A percentile compares a stretch with the other conserved stretches of the same genome.
Evolutionary conservation across 116 monocot species (phyloP).

Genomic region (Cymodocea nodosa): DNA sequence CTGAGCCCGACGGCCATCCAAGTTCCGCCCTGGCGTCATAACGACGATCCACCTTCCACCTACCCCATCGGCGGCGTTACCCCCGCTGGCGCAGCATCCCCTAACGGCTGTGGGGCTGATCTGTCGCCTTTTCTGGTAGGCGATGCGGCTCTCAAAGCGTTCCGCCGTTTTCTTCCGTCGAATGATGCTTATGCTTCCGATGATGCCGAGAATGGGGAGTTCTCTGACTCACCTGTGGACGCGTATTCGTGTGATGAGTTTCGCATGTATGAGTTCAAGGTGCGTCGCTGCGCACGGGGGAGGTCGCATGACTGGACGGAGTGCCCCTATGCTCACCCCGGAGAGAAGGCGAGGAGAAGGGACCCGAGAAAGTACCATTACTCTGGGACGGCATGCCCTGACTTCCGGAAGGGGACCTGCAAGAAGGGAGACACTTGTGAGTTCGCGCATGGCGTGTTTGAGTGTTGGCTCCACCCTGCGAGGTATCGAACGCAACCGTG

Average conservation of each 20-base stretch:
- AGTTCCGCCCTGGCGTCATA: constrained; percentile 17
- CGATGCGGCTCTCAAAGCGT: constrained; percentile 6
- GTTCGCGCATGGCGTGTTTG: constrained; percentile 53
- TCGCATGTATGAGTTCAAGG: constrained; percentile 53
- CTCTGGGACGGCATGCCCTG: constrained; percentile 29
- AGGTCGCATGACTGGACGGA: constrained; percentile 49
- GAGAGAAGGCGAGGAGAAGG: constrained; percentile 43
- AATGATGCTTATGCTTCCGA: constrained; percentile 9
- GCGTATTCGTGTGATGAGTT: constrained; percentile 35
- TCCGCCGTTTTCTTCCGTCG: constrained; percentile 12
- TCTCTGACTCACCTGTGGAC: constrained; percentile 6
- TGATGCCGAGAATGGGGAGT: not conserved
- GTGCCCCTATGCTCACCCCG: constrained; percentile 40
- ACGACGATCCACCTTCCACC: constrained; percentile 12
- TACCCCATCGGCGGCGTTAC: constrained; percentile 7
- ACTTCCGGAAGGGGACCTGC: constrained; percentile 37
- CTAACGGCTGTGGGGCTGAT: not conserved
- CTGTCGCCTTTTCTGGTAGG: constrained; percentile 7
- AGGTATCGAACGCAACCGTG: constrained; percentile 58
- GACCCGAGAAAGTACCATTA: constrained; percentile 33
- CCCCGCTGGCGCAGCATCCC: not conserved
- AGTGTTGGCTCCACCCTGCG: constrained; percentile 63
- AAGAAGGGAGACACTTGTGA: constrained; percentile 32
- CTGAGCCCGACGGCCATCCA: constrained; percentile 4
- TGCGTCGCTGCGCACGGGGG: constrained; percentile 26